phyloP scores from a whole-genome alignment of 345 rosid genomes.

The Dimocarpus longan region DNA sequence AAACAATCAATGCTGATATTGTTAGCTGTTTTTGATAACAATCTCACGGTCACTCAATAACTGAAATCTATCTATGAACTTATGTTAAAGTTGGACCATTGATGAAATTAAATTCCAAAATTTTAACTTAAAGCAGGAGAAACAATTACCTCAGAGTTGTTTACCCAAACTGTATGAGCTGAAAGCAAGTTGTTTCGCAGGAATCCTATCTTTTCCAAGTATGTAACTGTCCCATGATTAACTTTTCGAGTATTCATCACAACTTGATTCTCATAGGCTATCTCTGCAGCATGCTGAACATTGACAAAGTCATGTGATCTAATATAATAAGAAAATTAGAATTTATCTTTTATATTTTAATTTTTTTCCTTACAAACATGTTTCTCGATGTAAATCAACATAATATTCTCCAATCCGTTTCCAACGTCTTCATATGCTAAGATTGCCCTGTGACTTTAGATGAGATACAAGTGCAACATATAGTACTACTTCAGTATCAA shows the following conservation, averaged over 20 bases:
- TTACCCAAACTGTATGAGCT: slow-evolving; percentile 66
- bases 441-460: background rate
- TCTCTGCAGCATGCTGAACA: slow-evolving; percentile 57
- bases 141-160: slow-evolving; percentile 51
- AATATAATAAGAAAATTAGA: background rate
- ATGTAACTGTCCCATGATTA: slow-evolving; percentile 65
- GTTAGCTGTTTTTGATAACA: background rate
- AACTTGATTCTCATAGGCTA: slow-evolving; percentile 49
- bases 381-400: background rate
- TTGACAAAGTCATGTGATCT: slow-evolving; percentile 21
- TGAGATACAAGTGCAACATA: background rate
- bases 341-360: background rate
- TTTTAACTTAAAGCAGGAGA: slow-evolving; percentile 12
- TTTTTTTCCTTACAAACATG: background rate
- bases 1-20: background rate
- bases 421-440: background rate
- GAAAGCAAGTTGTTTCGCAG: slow-evolving; percentile 55
- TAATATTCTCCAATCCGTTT: background rate
- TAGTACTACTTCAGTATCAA: background rate
- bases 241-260: slow-evolving; percentile 49
- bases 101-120: background rate
- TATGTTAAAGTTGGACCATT: slow-evolving; percentile 4
- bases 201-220: slow-evolving; percentile 57
- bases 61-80: background rate
- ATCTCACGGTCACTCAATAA: slow-evolving; percentile 2